Percentiles rank a stretch among this genome's conserved stretches.
phyloP scores from a whole-genome alignment of 768 basidiomycete species.

The Pleurotus eryngii region DNA sequence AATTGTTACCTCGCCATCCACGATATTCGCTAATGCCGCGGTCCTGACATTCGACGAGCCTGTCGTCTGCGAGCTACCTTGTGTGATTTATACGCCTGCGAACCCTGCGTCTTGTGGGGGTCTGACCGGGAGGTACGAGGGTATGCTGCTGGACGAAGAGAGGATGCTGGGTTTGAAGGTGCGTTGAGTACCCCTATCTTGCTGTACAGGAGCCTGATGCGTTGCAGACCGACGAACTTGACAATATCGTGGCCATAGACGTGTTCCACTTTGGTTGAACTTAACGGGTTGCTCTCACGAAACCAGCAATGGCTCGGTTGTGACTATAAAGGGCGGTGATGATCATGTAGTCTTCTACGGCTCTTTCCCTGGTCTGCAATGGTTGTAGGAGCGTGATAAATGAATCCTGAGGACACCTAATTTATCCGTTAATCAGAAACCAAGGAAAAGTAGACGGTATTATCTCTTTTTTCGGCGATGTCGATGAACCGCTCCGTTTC shows the following conservation, averaged over 20 bases:
- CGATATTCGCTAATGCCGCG: slow-evolving; percentile 2
- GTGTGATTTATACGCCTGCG: slow-evolving; percentile 15
- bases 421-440: no score
- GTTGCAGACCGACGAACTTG: neutral
- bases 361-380: no score
- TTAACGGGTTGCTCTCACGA: no score
- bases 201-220: neutral
- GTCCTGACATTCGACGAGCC: slow-evolving; percentile 21
- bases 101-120: neutral
- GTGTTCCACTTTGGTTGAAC: slow-evolving; percentile 1
- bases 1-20: neutral
- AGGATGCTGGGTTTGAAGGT: slow-evolving; percentile 28
- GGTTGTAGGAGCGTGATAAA: no score
- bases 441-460: no score
- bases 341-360: no score
- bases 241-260: neutral
- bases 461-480: no score
- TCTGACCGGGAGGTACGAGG: slow-evolving; percentile 20
- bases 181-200: neutral
- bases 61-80: slow-evolving; percentile 25
- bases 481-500: no score
- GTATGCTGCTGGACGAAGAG: slow-evolving; percentile 39
- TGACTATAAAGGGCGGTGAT: no score
- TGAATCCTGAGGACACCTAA: no score
- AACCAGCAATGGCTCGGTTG: no score